These are phyloP conservation scores for Serendipita vermifera DNA, from an alignment of 768 basidiomycete genomes.

Conservation along the genomic window DNA sequence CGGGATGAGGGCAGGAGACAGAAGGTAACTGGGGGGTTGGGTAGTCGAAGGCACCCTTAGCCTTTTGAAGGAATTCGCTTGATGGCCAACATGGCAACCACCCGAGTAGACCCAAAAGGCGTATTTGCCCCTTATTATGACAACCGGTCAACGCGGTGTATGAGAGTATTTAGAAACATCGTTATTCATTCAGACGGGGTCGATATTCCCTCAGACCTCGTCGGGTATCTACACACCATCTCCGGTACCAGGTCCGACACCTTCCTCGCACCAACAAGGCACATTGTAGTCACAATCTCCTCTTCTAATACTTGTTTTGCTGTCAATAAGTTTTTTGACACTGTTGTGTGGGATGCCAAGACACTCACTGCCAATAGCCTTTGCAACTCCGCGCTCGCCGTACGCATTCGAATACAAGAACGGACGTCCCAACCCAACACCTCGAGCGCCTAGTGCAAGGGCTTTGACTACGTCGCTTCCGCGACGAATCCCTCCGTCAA, in stretches of 20 bases:
- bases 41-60: no score
- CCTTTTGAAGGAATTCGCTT: neutral
- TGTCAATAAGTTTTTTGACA: neutral
- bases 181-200: no score
- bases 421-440: conserved; percentile 28
- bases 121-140: no score
- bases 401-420: conserved; percentile 45
- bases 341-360: neutral
- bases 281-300: conserved; percentile 69
- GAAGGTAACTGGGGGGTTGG: neutral
- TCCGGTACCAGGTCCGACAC: conserved; percentile 57
- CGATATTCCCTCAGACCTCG: no score
- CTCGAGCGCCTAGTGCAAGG: conserved; percentile 30
- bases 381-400: conserved; percentile 55
- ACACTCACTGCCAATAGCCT: conserved; percentile 36
- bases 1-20: neutral
- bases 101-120: neutral
- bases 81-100: neutral
- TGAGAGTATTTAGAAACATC: no score
- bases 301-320: conserved; percentile 39
- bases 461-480: conserved; percentile 38
- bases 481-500: conserved; percentile 34
- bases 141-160: conserved; percentile 8
- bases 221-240: conserved; percentile 47
- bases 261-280: conserved; percentile 53